These are phyloP conservation scores for Quercus phellos DNA, from an alignment of 331 rosid genomes.

Conservation along the genomic window DNA sequence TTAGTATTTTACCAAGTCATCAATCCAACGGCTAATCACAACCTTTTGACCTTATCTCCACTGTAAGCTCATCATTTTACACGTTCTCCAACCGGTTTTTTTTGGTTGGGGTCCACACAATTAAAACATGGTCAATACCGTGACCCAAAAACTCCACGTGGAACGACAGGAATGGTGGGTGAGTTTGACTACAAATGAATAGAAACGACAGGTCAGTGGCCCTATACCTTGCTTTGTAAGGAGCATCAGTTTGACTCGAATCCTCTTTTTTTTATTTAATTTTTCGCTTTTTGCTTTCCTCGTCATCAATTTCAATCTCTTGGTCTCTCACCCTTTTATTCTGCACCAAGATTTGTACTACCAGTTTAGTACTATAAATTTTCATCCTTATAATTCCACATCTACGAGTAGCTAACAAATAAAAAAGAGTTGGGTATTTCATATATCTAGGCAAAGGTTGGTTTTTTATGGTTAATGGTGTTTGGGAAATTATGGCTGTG, in stretches of 20 bases:
- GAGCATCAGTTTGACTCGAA: slow-evolving; percentile 47
- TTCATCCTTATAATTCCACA: background rate
- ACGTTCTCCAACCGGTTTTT: slow-evolving; percentile 18
- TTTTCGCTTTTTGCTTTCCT: slow-evolving; percentile 11
- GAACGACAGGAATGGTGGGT: background rate
- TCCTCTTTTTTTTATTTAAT: background rate
- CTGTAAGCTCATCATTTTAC: slow-evolving; percentile 14
- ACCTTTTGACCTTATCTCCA: slow-evolving; percentile 53
- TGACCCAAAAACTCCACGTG: slow-evolving; percentile 34
- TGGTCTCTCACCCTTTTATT: background rate
- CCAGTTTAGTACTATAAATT: background rate
- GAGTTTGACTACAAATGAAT: slow-evolving; percentile 41
- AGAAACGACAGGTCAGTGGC: slow-evolving; percentile 20
- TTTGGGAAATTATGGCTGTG: slow-evolving; percentile 45
- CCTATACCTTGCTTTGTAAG: slow-evolving; percentile 22
- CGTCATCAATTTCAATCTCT: background rate
- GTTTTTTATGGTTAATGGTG: background rate
- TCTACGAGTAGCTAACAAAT: too few species aligned
- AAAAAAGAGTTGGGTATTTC: too few species aligned
- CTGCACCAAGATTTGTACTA: background rate
- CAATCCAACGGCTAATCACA: slow-evolving; percentile 63
- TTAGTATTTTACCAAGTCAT: slow-evolving; percentile 18
- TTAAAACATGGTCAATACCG: slow-evolving; percentile 20
- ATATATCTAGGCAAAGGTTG: background rate
- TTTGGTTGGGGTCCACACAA: slow-evolving; percentile 9